Evolutionary conservation across 2,329 filamentous ascomycete genomes (phyloP).

Genomic region (Thelonectria rubi): DNA sequence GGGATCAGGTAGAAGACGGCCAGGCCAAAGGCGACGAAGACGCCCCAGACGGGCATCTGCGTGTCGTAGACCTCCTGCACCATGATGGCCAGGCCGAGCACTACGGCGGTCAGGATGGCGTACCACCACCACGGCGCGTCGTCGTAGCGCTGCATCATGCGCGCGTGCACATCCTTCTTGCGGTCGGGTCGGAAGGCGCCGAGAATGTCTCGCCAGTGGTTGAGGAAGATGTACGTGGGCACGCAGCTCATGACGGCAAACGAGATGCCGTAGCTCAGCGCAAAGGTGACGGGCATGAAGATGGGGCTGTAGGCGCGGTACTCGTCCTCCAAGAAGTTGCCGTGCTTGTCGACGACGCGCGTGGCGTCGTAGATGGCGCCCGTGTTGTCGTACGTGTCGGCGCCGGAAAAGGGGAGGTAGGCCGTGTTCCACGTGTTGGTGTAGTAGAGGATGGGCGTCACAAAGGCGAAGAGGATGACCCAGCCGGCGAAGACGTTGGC

Average conservation of each 20-base stretch:
- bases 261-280: constrained; percentile 24
- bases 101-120: constrained; percentile 40
- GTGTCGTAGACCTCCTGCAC: constrained; percentile 39
- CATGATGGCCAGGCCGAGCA: constrained; percentile 46
- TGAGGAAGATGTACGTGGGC: constrained; percentile 27
- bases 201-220: constrained; percentile 22
- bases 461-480: constrained; percentile 22
- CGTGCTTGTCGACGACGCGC: constrained; percentile 26
- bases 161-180: constrained; percentile 48
- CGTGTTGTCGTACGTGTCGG: constrained; percentile 29
- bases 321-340: constrained; percentile 18
- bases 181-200: constrained; percentile 22
- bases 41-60: constrained; percentile 37
- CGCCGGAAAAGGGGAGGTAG: constrained; percentile 27
- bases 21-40: constrained; percentile 38
- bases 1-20: constrained; percentile 34
- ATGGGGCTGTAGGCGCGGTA: constrained; percentile 29
- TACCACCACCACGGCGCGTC: constrained; percentile 53
- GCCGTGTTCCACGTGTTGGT: constrained; percentile 59
- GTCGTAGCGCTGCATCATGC: constrained; percentile 44
- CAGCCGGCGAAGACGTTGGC: constrained; percentile 30
- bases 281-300: constrained; percentile 25
- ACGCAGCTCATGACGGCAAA: constrained; percentile 30
- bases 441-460: constrained; percentile 44
- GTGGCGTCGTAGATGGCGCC: constrained; percentile 25